Evolutionary conservation across 75 land plant species (phyloP).

Genomic region (Pinus albicaulis): DNA sequence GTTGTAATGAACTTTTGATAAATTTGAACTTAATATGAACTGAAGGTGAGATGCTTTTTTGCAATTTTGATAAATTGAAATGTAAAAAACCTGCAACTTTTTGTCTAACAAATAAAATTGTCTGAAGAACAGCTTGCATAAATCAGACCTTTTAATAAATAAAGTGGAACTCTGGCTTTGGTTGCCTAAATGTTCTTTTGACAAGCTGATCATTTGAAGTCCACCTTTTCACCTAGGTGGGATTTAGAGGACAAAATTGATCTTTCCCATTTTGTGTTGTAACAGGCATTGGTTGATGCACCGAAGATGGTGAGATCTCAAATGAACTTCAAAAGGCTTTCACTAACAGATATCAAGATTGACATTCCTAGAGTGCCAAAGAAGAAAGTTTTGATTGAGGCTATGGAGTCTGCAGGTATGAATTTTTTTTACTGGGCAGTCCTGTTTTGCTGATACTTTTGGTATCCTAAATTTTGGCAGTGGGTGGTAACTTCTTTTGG

Average conservation of each 20-base stretch:
- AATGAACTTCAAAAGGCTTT: constrained; percentile 85
- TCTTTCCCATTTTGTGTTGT: not conserved
- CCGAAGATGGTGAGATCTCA: constrained; percentile 79
- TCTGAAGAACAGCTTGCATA: no score
- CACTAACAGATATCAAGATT: constrained; percentile 42
- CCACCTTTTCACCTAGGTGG: no score
- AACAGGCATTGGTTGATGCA: constrained; percentile 79
- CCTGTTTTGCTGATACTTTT: not conserved
- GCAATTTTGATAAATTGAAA: no score
- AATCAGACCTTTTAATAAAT: no score
- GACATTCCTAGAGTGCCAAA: constrained; percentile 41
- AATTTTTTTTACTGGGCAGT: not conserved
- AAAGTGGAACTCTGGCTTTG: no score
- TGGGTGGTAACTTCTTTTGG: not conserved
- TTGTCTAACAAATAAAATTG: no score
- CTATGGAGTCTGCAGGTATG: constrained; percentile 38
- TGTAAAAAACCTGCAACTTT: no score
- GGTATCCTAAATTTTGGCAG: not conserved
- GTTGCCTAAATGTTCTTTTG: no score
- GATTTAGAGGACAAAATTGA: not conserved
- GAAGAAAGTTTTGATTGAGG: constrained; percentile 32
- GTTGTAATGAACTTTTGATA: no score
- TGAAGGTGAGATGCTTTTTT: no score
- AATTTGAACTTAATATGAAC: no score
- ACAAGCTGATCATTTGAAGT: no score